These are phyloP conservation scores for Tagetes patula DNA, from an alignment of 129 eudicot genomes.

Conservation along the genomic window DNA sequence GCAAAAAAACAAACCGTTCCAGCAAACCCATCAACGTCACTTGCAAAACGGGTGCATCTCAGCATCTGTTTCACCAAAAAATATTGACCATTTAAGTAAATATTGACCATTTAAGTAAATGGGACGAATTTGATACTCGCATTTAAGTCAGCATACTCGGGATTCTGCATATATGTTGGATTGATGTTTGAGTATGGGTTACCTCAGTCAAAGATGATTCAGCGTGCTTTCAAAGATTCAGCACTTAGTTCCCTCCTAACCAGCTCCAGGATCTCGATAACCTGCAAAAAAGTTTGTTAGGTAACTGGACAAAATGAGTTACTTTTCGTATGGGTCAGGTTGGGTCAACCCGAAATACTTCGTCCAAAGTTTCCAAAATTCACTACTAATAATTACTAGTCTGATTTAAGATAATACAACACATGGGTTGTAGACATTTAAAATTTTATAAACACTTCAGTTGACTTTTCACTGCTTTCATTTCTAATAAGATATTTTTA, in stretches of 20 bases:
- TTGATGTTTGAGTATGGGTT: constrained; percentile 1
- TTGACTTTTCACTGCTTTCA: not conserved
- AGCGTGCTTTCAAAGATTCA: constrained; percentile 45
- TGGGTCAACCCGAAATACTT: not conserved
- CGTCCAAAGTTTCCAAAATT: not conserved
- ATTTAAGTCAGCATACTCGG: not conserved
- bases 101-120: not conserved
- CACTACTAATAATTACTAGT: not conserved
- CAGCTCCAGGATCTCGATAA: constrained; percentile 69
- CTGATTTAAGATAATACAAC: not conserved
- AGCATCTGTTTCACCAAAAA: constrained; percentile 18
- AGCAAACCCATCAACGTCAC: not conserved
- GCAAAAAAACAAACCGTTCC: not conserved
- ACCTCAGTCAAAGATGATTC: constrained; percentile 41
- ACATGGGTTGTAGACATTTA: not conserved
- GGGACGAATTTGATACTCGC: not conserved
- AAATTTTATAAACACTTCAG: not conserved
- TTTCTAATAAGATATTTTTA: not conserved
- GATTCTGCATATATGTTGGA: not conserved
- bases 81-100: too few species aligned
- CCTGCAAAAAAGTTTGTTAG: constrained; percentile 33
- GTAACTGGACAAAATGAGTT: not conserved
- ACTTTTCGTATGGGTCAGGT: not conserved
- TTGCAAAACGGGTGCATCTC: constrained; percentile 9
- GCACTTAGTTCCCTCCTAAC: constrained; percentile 73